A percentile compares a stretch with the other conserved stretches of the same genome.
phyloP scores from a whole-genome alignment of 129 eudicot genomes.

The Apium graveolens region DNA sequence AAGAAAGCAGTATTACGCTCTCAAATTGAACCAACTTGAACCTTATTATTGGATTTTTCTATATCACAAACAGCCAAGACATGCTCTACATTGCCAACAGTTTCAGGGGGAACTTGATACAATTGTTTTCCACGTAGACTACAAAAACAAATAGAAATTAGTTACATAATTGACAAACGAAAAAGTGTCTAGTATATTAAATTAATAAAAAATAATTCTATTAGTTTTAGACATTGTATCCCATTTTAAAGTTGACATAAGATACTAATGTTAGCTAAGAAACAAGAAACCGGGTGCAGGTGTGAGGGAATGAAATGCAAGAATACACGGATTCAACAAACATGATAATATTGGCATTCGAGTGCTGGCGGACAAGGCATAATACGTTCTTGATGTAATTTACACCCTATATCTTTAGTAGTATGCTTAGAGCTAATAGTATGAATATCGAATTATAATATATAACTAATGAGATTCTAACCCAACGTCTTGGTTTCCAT shows the following conservation, averaged over 20 bases:
- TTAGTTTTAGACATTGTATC: background rate
- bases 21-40: slow-evolving; percentile 17
- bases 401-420: no score
- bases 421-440: no score
- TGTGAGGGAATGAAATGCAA: background rate
- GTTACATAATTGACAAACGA: slow-evolving; percentile 3
- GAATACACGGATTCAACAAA: background rate
- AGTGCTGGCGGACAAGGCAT: background rate
- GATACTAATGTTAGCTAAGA: background rate
- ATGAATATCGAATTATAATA: no score
- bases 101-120: slow-evolving; percentile 60
- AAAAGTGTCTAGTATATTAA: background rate
- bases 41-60: slow-evolving; percentile 50
- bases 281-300: background rate
- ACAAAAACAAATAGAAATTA: slow-evolving; percentile 23
- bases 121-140: slow-evolving; percentile 89
- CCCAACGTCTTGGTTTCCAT: no score
- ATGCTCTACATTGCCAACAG: slow-evolving; percentile 60
- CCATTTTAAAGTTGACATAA: background rate
- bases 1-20: background rate
- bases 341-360: background rate
- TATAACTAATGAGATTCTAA: no score
- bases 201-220: background rate
- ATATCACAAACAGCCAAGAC: slow-evolving; percentile 74
- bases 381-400: no score